A percentile compares a stretch with the other conserved stretches of the same genome.
Conservation (phyloP, 1,284 basidiomycete genomes). For the Ceratobasidium sp. region DNA sequence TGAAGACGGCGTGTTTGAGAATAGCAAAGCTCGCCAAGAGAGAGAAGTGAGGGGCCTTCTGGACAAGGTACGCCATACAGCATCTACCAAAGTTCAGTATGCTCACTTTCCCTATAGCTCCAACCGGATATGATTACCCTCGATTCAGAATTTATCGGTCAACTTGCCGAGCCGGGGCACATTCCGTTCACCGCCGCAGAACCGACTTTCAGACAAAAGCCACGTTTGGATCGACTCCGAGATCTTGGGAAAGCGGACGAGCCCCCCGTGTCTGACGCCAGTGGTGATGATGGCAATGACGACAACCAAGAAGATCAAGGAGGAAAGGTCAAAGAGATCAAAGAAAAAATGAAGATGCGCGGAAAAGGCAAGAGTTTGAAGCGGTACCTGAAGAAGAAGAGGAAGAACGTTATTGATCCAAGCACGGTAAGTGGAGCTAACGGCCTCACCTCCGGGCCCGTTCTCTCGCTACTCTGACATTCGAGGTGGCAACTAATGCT, state of each 20-base stretch:
- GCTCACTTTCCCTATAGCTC: conserved; percentile 59
- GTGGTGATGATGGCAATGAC: conserved; percentile 39
- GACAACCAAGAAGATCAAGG: conserved; percentile 47
- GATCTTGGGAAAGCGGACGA: conserved; percentile 74
- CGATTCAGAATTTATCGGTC: conserved; percentile 84
- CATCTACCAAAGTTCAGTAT: not conserved
- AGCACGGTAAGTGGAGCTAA: conserved; percentile 64
- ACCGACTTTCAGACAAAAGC: conserved; percentile 71
- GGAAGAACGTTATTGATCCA: conserved; percentile 92
- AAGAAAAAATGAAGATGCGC: conserved; percentile 77
- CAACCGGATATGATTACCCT: conserved; percentile 93
- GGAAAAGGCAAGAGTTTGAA: conserved; percentile 86
- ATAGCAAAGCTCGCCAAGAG: conserved; percentile 81
- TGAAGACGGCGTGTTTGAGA: conserved; percentile 96
- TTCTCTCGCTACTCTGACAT: too few species aligned
- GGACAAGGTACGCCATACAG: conserved; percentile 75
- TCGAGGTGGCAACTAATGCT: not conserved
- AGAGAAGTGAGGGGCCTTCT: conserved; percentile 89
- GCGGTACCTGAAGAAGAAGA: conserved; percentile 82
- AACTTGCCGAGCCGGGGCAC: conserved; percentile 67
- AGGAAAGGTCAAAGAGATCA: conserved; percentile 50
- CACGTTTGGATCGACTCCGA: conserved; percentile 74
- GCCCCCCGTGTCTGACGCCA: conserved; percentile 38
- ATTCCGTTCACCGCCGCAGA: conserved; percentile 62
- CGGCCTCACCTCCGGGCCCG: too few species aligned